A percentile compares a stretch with the other conserved stretches of the same genome.
Evolutionary conservation across 257 asterid genomes (phyloP).

Genomic region (Solanum sejunctum): DNA sequence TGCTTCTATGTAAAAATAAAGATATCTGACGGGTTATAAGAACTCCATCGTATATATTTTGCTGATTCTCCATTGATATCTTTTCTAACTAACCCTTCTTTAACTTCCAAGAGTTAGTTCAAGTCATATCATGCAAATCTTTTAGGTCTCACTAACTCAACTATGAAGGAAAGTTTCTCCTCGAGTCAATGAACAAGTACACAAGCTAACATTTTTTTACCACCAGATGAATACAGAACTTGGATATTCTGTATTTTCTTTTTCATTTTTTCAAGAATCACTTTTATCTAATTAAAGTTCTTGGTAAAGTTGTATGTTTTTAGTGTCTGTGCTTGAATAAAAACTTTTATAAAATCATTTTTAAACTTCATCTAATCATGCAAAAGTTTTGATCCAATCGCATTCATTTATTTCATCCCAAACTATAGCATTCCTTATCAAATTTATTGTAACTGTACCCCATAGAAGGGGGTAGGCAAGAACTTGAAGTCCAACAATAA

Average conservation of each 20-base stretch:
- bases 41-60: background rate
- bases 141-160: background rate
- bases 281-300: background rate
- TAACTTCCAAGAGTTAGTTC: background rate
- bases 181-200: background rate
- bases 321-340: background rate
- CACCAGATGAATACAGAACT: background rate
- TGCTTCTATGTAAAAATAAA: background rate
- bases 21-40: background rate
- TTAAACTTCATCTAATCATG: background rate
- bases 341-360: background rate
- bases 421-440: background rate
- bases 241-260: background rate
- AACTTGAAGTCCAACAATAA: background rate
- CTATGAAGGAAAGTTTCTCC: background rate
- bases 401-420: background rate
- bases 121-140: background rate
- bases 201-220: background rate
- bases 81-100: background rate
- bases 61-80: background rate
- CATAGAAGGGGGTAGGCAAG: background rate
- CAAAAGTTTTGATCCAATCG: background rate
- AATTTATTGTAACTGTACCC: background rate
- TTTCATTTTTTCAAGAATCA: background rate
- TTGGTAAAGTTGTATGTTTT: background rate